phyloP scores from a whole-genome alignment of 352 stramenopile genomes.

The Globisporangium canariense region DNA sequence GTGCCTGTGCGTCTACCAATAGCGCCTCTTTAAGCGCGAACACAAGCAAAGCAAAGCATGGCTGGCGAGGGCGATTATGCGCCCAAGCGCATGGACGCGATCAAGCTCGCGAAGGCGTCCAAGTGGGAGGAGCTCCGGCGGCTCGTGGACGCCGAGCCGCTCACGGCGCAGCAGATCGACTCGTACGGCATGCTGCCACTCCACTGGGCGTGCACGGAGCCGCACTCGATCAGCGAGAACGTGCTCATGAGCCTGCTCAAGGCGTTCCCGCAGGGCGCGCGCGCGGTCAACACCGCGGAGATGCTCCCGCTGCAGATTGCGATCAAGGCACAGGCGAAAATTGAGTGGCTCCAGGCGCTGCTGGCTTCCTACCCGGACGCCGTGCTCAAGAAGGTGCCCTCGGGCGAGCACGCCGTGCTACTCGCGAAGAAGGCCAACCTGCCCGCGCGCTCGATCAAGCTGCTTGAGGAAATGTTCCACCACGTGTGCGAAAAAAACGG shows the following conservation, averaged over 20 bases:
- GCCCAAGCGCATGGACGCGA: conserved; percentile 72
- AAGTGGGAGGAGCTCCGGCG: conserved; percentile 74
- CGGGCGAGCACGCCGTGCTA: conserved; percentile 73
- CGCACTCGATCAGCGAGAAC: conserved; percentile 64
- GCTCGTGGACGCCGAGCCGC: conserved; percentile 70
- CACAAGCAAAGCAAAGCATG: conserved; percentile 5
- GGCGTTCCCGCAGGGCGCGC: conserved; percentile 65
- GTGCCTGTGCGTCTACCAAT: not conserved
- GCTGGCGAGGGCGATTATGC: conserved; percentile 23
- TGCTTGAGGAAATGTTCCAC: conserved; percentile 87
- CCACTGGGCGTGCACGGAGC: conserved; percentile 86
- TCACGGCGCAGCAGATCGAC: conserved; percentile 70
- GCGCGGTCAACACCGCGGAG: conserved; percentile 70
- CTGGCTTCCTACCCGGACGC: conserved; percentile 80
- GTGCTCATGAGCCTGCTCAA: conserved; percentile 80
- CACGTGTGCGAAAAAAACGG: conserved; percentile 76
- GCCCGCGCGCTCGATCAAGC: conserved; percentile 54
- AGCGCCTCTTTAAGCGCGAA: not conserved
- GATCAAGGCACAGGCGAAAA: conserved; percentile 83
- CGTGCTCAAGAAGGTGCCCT: conserved; percentile 68
- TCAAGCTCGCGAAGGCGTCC: conserved; percentile 81
- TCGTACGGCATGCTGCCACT: conserved; percentile 87
- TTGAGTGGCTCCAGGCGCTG: conserved; percentile 85
- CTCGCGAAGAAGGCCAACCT: conserved; percentile 61
- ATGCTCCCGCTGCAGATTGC: conserved; percentile 87